Percentiles rank a stretch among this genome's conserved stretches.
phyloP scores from a whole-genome alignment of 2,329 filamentous ascomycete genomes.

The Triangularia verruculosa region DNA sequence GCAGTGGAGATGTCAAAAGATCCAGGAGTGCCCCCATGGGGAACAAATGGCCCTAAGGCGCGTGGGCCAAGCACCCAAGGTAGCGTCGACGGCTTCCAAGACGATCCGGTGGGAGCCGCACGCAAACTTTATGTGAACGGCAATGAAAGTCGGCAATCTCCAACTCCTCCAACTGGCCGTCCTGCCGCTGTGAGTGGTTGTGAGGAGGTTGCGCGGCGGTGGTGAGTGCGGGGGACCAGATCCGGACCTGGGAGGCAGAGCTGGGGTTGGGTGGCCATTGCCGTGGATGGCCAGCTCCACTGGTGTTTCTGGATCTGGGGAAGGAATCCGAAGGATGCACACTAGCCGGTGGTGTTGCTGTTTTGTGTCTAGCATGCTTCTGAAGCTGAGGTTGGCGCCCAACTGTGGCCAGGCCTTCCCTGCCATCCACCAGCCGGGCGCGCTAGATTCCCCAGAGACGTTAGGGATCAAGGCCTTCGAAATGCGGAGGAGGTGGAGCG shows the following conservation, averaged over 20 bases:
- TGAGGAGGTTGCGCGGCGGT: no score
- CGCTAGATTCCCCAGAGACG: background rate
- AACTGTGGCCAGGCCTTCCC: background rate
- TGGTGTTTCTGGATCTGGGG: background rate
- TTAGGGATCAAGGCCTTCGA: background rate
- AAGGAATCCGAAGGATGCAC: background rate
- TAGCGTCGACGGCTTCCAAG: background rate
- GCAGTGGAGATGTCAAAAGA: background rate
- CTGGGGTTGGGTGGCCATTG: background rate
- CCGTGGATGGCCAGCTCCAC: background rate
- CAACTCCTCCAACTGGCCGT: background rate
- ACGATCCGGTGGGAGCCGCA: background rate
- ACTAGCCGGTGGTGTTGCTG: constrained; percentile 15
- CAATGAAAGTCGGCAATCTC: constrained; percentile 15
- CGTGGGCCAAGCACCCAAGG: no score
- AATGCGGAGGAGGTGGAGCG: background rate
- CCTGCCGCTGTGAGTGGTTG: background rate
- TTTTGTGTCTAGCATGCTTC: constrained; percentile 17
- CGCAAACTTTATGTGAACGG: constrained; percentile 8
- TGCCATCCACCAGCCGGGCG: background rate
- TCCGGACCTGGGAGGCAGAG: background rate
- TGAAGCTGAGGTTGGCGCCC: background rate
- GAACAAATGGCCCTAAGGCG: background rate
- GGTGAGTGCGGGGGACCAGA: constrained; percentile 2
- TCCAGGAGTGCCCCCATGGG: constrained; percentile 13